Percentiles rank a stretch among this genome's conserved stretches.
Evolutionary conservation across 345 rosid species (phyloP).

Genomic region (Ailanthus altissimus): DNA sequence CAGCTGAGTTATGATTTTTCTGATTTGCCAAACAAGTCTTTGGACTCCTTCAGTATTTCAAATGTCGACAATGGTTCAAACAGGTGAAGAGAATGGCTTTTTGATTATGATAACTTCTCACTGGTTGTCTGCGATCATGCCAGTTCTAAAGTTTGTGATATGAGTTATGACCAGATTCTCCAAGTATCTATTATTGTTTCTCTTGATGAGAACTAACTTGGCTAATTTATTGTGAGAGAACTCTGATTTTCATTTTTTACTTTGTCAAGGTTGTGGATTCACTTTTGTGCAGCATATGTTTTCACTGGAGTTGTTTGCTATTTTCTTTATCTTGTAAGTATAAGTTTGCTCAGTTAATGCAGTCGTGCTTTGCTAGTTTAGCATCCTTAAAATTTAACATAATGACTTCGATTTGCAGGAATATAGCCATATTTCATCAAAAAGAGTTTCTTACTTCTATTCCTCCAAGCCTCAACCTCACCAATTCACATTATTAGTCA

Average conservation of each 20-base stretch:
- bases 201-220: constrained; percentile 8
- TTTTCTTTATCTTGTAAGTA: constrained; percentile 79
- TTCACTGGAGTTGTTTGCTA: constrained; percentile 88
- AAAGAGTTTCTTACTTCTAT: constrained; percentile 65
- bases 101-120: not conserved
- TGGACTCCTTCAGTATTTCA: constrained; percentile 82
- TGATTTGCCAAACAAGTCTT: constrained; percentile 61
- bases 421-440: constrained; percentile 54
- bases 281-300: constrained; percentile 83
- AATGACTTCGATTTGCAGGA: constrained; percentile 52
- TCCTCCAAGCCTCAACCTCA: constrained; percentile 74
- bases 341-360: constrained; percentile 15
- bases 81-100: constrained; percentile 38
- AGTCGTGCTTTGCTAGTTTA: constrained; percentile 18
- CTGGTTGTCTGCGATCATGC: not conserved
- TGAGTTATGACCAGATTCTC: not conserved
- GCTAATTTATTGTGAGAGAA: constrained; percentile 13
- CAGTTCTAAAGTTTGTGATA: not conserved
- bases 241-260: constrained; percentile 36
- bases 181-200: not conserved
- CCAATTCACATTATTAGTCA: constrained; percentile 75
- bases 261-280: constrained; percentile 86
- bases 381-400: constrained; percentile 19
- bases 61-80: constrained; percentile 84
- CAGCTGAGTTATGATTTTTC: constrained; percentile 60